A percentile compares a stretch with the other conserved stretches of the same genome.
Evolutionary conservation across 257 asterid genomes (phyloP).

Genomic region (Solanum chiquidenum): DNA sequence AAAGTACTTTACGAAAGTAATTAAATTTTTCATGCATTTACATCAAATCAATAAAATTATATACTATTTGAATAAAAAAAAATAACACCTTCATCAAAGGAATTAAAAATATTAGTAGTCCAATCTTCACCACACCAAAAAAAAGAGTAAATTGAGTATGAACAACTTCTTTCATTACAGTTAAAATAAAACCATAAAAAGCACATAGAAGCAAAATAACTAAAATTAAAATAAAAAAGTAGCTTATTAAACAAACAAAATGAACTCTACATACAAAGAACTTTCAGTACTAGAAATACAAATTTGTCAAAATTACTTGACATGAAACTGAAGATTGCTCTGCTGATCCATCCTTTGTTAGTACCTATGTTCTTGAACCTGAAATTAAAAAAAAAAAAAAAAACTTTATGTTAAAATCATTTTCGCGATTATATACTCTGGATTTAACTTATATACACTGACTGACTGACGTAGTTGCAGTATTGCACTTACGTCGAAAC

Average conservation of each 20-base stretch:
- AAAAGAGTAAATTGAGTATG: neutral
- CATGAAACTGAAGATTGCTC: neutral
- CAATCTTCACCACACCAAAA: neutral
- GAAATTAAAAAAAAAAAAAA: slow-evolving; percentile 1
- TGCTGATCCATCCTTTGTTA: neutral
- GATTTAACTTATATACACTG: neutral
- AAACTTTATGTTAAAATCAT: neutral
- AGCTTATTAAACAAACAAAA: neutral
- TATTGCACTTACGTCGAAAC: slow-evolving; percentile 49
- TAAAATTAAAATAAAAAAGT: neutral
- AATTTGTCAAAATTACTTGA: neutral
- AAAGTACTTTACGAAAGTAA: neutral
- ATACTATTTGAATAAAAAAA: neutral
- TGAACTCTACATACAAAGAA: neutral
- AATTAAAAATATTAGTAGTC: neutral
- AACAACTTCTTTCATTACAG: neutral
- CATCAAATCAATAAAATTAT: neutral
- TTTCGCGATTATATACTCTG: neutral
- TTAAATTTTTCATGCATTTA: neutral
- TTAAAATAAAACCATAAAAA: neutral
- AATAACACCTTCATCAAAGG: neutral
- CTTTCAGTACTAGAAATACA: neutral
- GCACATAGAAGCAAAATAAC: neutral
- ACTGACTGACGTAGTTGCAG: neutral
- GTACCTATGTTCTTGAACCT: slow-evolving; percentile 54